A percentile compares a stretch with the other conserved stretches of the same genome.
Conservation (phyloP, 1,284 basidiomycete species). For the Mycena citricolor region DNA sequence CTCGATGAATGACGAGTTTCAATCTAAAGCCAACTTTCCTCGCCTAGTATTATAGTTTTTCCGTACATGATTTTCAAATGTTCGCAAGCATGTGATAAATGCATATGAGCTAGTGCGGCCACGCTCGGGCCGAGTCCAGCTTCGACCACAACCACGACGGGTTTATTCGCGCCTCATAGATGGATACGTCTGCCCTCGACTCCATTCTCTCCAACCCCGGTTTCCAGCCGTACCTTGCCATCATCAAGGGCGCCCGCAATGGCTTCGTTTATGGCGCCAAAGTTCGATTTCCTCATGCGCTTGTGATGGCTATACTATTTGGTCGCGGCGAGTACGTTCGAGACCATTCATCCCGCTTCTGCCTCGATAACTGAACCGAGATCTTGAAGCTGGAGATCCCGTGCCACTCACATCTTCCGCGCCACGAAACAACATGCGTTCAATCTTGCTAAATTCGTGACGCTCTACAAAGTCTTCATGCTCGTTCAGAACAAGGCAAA, state of each 20-base stretch:
- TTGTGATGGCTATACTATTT: slow-evolving; percentile 98
- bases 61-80: too few species aligned
- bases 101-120: too few species aligned
- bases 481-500: slow-evolving; percentile 81
- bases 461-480: slow-evolving; percentile 88
- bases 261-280: slow-evolving; percentile 92
- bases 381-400: slow-evolving; percentile 64
- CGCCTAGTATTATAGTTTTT: too few species aligned
- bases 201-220: slow-evolving; percentile 63
- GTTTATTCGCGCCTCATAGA: too few species aligned
- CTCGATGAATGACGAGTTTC: background rate
- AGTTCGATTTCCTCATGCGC: slow-evolving; percentile 96
- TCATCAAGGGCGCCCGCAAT: slow-evolving; percentile 94
- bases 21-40: too few species aligned
- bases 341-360: slow-evolving; percentile 11
- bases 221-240: slow-evolving; percentile 87
- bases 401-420: slow-evolving; percentile 69
- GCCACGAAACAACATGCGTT: slow-evolving; percentile 90
- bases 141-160: too few species aligned
- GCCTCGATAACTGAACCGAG: slow-evolving; percentile 1
- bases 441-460: slow-evolving; percentile 92
- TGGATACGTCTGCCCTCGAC: slow-evolving; percentile 41
- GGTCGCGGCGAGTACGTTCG: slow-evolving; percentile 78
- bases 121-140: too few species aligned
- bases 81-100: too few species aligned